Percentiles rank a stretch among this genome's conserved stretches.
Evolutionary conservation across 305 asterid species (phyloP).

Genomic region (Plantago lanceolata): DNA sequence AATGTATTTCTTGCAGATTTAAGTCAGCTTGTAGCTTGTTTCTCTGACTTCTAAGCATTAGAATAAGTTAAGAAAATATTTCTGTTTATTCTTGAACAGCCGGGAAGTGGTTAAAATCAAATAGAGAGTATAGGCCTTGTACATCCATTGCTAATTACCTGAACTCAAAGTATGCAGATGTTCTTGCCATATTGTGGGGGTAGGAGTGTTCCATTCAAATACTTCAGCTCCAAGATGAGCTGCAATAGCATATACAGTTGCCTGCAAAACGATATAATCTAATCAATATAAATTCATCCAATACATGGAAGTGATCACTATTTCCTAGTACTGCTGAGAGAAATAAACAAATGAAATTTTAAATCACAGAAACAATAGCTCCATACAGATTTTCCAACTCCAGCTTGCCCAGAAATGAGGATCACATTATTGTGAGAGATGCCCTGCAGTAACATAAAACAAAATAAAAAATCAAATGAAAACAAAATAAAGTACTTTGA

Average conservation of each 20-base stretch:
- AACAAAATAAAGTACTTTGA: conserved; percentile 1
- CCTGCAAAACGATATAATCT: conserved; percentile 46
- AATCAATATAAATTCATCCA: conserved; percentile 19
- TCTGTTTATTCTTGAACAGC: too few species aligned
- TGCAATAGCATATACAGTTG: conserved; percentile 69
- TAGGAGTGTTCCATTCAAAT: conserved; percentile 85
- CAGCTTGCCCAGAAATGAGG: conserved; percentile 82
- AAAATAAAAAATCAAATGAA: conserved; percentile 17
- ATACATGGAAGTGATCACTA: neutral
- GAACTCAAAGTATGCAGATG: conserved; percentile 72
- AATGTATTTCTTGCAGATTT: too few species aligned
- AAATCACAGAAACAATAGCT: conserved; percentile 20
- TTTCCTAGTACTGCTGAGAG: neutral
- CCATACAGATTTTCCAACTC: conserved; percentile 95
- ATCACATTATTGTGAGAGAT: conserved; percentile 45
- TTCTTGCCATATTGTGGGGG: conserved; percentile 89
- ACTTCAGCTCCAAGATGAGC: conserved; percentile 65
- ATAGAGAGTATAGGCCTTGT: neutral
- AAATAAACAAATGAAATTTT: conserved; percentile 2
- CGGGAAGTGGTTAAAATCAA: neutral
- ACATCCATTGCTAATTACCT: conserved; percentile 37
- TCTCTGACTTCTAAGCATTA: neutral
- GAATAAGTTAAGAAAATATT: neutral
- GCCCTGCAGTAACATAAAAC: conserved; percentile 43
- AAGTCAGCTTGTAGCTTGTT: too few species aligned